phyloP scores from a whole-genome alignment of 2,329 filamentous ascomycete species.

The Orbilia oligospora region DNA sequence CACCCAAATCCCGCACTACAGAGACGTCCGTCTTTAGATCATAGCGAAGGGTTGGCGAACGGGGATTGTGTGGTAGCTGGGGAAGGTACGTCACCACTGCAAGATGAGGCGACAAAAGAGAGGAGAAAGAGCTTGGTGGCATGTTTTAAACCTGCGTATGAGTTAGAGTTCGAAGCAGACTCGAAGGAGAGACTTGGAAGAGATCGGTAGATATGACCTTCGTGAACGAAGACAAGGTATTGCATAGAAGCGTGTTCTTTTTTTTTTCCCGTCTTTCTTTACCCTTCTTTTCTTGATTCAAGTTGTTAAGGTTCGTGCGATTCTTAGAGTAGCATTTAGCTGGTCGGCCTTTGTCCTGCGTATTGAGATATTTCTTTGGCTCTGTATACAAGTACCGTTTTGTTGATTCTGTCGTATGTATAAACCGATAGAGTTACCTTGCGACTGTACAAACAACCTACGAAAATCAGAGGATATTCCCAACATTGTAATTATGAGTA shows the following conservation, averaged over 20 bases:
- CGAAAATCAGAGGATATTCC: background rate
- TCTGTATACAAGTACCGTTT: no score
- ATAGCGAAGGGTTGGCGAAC: conserved; percentile 58
- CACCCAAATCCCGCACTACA: conserved; percentile 85
- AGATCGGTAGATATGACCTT: conserved; percentile 67
- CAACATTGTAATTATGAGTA: no score
- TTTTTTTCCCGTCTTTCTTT: background rate
- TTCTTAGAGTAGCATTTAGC: conserved; percentile 23
- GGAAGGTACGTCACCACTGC: conserved; percentile 40
- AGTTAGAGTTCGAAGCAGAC: conserved; percentile 80
- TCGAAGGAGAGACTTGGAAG: conserved; percentile 83
- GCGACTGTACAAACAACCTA: background rate
- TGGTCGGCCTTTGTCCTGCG: background rate
- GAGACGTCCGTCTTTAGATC: conserved; percentile 50
- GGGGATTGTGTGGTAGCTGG: conserved; percentile 13
- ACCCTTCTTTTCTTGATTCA: background rate
- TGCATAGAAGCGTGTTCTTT: conserved; percentile 17
- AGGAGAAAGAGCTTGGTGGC: conserved; percentile 64
- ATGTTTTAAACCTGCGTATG: conserved; percentile 80
- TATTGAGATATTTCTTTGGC: background rate
- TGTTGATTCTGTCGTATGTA: background rate
- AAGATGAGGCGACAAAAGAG: conserved; percentile 65
- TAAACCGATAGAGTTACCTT: background rate
- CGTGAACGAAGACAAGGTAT: background rate
- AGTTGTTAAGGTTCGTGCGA: background rate